Conservation (phyloP, 2,329 filamentous ascomycete genomes). For the Fusarium sp. region DNA sequence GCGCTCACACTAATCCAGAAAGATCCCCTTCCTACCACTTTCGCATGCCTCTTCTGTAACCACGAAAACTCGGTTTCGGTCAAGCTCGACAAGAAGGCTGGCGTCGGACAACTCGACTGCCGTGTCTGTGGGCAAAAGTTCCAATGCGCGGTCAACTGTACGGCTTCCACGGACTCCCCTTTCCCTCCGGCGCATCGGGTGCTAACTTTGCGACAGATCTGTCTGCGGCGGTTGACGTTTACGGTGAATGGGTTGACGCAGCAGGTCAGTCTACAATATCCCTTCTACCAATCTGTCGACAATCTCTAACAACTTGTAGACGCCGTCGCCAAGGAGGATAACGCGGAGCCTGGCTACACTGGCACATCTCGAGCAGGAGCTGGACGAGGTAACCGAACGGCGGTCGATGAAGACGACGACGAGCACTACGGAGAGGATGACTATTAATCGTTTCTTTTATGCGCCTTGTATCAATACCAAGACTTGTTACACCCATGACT, state of each 20-base stretch:
- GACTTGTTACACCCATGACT: constrained; percentile 19
- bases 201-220: constrained; percentile 67
- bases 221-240: constrained; percentile 91
- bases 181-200: constrained; percentile 10
- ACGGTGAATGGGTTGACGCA: constrained; percentile 98
- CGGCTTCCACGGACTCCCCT: constrained; percentile 39
- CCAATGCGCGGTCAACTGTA: constrained; percentile 93
- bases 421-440: constrained; percentile 64
- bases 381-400: constrained; percentile 39
- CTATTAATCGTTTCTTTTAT: constrained; percentile 53
- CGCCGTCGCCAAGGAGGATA: constrained; percentile 59
- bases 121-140: constrained; percentile 95
- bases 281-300: neutral
- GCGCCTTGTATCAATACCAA: constrained; percentile 33
- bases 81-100: constrained; percentile 92
- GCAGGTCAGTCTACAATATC: constrained; percentile 55
- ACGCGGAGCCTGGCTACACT: constrained; percentile 42
- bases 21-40: constrained; percentile 81
- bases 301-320: constrained; percentile 48
- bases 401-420: constrained; percentile 58
- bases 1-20: constrained; percentile 54
- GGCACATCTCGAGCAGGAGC: constrained; percentile 41
- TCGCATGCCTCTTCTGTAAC: constrained; percentile 98
- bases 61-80: constrained; percentile 93
- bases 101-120: constrained; percentile 85